Evolutionary conservation across 331 rosid genomes (phyloP), one percentile per base, ranked within the genome.

Genomic region (Arachis monticola): DNA sequence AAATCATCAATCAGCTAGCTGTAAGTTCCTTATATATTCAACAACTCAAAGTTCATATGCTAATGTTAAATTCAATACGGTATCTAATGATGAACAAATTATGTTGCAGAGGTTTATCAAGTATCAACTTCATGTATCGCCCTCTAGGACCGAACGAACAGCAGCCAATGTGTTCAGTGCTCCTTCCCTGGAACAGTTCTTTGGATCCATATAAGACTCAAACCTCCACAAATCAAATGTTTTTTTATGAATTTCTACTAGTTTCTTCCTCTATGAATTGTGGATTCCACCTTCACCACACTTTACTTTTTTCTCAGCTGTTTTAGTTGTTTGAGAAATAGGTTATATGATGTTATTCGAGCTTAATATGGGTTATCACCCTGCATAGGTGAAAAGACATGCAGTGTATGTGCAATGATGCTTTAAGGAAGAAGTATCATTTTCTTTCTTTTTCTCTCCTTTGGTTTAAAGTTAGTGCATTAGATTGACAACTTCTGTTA

Each of bases 101-200:
- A 60, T 76, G 64, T 80, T 79, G 84, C 97, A 95, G 99, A 95
- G 99, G 85, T 95, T 90, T 87, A 95, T 95, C 88, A 92, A 85
- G 85, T 90, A 89, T 68, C 91, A 88, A 80, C 97, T 92, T 74
- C 91, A 95, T 80, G 82, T 95, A 59, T 80, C 89, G 77, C 85
- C 93, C 7, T 63, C 44, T 40, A 90, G 87, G 80, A 52, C 88
- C 0, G 89, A 90, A 73, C 82, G 92, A 64, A 75, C 83, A 13
- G 83, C 96, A 4, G 77, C 93, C 13, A 90, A 92, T 47, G 97
- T 92, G 72, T 87, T 88, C 80, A 85, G 80, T 67, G 81, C 99
- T 66, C 82, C 91, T 64, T 74, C 99, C 75, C 75, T 92, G 88
- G 99, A 90, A 81, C 92, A 80, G 79, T 95, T 90, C 92, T 95